Conservation (phyloP, 345 rosid genomes). For the Linum trigynum region DNA sequence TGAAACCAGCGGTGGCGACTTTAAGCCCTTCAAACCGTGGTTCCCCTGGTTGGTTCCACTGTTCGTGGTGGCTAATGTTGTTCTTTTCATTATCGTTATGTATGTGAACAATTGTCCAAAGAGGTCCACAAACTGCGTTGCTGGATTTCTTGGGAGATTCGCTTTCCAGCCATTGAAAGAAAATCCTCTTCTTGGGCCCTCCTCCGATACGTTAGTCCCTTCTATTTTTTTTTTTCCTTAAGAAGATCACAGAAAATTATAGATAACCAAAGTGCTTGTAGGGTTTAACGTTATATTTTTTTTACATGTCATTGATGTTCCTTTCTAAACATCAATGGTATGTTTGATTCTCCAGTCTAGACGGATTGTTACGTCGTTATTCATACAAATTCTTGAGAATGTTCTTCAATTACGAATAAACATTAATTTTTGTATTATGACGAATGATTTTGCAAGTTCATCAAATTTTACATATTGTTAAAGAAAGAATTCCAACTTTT, state of each 20-base stretch:
- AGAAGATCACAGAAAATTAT: background rate
- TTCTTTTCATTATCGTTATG: slow-evolving; percentile 17
- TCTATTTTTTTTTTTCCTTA: background rate
- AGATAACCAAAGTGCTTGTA: background rate
- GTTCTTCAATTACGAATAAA: too few species aligned
- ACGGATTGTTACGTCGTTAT: too few species aligned
- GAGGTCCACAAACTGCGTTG: slow-evolving; percentile 12
- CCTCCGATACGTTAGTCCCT: slow-evolving; percentile 17
- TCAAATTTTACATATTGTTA: too few species aligned
- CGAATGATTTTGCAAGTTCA: too few species aligned
- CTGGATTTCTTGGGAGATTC: slow-evolving; percentile 19
- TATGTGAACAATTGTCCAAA: slow-evolving; percentile 20
- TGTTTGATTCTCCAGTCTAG: too few species aligned
- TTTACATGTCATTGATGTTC: background rate
- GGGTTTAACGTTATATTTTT: background rate
- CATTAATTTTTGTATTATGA: too few species aligned
- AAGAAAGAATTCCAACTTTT: background rate
- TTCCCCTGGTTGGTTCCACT: slow-evolving; percentile 22
- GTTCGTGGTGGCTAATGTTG: slow-evolving; percentile 20
- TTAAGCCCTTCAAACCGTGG: slow-evolving; percentile 37
- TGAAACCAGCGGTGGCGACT: slow-evolving; percentile 18
- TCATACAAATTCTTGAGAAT: too few species aligned
- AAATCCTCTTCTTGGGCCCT: slow-evolving; percentile 28
- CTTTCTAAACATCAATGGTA: background rate
- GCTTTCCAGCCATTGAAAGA: slow-evolving; percentile 24